Conservation (phyloP, 441 rosid species). For the Croton laevigatus region DNA sequence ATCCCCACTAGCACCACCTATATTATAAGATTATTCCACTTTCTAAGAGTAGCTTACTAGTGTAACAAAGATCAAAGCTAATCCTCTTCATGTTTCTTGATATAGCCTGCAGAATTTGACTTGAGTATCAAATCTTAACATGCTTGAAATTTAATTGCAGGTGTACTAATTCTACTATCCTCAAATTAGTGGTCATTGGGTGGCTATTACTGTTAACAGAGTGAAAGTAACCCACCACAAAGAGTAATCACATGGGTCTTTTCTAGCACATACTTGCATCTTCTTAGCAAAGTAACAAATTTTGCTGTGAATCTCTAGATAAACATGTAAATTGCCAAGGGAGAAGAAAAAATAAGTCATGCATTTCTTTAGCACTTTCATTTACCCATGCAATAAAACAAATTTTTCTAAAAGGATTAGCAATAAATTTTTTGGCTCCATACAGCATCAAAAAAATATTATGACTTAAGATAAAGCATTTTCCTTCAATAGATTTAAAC, state of each 20-base stretch:
- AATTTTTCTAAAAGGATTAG: neutral
- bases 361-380: neutral
- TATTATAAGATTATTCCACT: slow-evolving; percentile 16
- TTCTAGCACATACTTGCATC: neutral
- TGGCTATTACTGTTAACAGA: slow-evolving; percentile 19
- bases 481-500: neutral
- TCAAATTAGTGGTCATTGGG: slow-evolving; percentile 14
- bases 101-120: slow-evolving; percentile 22
- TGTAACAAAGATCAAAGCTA: slow-evolving; percentile 11
- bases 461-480: neutral
- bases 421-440: neutral
- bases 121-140: neutral
- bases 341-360: neutral
- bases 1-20: slow-evolving; percentile 23
- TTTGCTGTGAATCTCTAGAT: neutral
- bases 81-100: slow-evolving; percentile 2
- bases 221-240: slow-evolving; percentile 17
- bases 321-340: neutral
- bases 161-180: neutral
- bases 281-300: slow-evolving; percentile 1
- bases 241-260: neutral
- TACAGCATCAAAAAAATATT: neutral
- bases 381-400: neutral
- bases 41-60: neutral
- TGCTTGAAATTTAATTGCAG: neutral